phyloP scores from a whole-genome alignment of 176 grass and related monocot genomes.

The Musa beccarii region DNA sequence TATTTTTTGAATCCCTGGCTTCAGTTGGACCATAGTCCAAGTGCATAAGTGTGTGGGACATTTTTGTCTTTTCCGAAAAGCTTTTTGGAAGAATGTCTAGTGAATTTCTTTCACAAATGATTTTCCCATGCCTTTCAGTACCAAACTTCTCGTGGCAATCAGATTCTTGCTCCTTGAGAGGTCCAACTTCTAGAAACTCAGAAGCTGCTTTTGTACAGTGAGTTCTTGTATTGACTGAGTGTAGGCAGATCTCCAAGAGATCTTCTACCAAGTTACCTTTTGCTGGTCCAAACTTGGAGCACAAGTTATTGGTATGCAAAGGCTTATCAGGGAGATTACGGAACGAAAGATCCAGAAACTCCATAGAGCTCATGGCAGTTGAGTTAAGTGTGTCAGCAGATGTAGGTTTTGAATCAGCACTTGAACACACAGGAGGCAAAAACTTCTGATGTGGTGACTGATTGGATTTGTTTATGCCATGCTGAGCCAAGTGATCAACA shows the following conservation, averaged over 20 bases:
- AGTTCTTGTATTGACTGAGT: constrained; percentile 22
- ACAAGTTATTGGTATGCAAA: constrained; percentile 27
- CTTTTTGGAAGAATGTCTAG: constrained; percentile 50
- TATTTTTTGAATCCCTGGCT: constrained; percentile 27
- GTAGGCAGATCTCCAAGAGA: constrained; percentile 42
- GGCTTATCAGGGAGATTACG: constrained; percentile 39
- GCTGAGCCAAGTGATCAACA: constrained; percentile 31
- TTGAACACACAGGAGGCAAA: constrained; percentile 15
- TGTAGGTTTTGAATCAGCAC: constrained; percentile 20
- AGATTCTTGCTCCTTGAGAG: constrained; percentile 21
- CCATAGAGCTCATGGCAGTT: constrained; percentile 32
- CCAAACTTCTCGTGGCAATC: constrained; percentile 12
- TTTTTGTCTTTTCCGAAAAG: constrained; percentile 52
- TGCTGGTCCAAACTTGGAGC: constrained; percentile 51
- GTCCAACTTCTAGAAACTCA: constrained; percentile 18
- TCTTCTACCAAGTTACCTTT: constrained; percentile 24
- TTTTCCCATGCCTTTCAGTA: constrained; percentile 14
- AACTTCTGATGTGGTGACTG: constrained; percentile 3
- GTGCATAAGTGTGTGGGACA: constrained; percentile 24
- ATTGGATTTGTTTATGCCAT: constrained; percentile 36
- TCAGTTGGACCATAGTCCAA: constrained; percentile 23
- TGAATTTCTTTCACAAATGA: constrained; percentile 27
- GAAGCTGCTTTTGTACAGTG: constrained; percentile 21
- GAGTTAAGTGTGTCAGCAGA: constrained; percentile 24
- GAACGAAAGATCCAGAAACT: constrained; percentile 53